Base-by-base conservation (phyloP, 2,329 filamentous ascomycete species). In the Colletotrichum orbiculare region DNA sequence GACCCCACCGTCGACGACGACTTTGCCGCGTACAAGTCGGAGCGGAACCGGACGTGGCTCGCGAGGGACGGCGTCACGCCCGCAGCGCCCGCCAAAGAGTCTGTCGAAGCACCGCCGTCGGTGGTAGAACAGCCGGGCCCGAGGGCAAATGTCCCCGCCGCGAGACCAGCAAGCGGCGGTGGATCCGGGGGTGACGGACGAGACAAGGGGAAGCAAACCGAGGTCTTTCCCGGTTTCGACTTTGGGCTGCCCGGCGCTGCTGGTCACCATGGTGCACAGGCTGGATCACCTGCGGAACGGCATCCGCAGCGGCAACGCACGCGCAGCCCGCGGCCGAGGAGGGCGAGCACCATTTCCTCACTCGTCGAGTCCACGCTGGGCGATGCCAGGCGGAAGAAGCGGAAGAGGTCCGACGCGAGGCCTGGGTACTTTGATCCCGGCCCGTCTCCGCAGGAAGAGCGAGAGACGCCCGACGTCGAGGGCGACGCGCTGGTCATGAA, bases 401-500 rank as follows among this genome's bases (percentile, higher is more conserved):
- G 59, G 12, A 56, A 48, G 54, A 35, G 35, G 25, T 53, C 49
- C 3, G 64, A 67, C 17, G 50, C 60, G 4, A 50, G 43, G 47
- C 66, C 63, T 3, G 66, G 64, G 4, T 68, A 67, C 47, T 68
- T 67, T 17, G 47, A 68, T 11, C 50, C 64, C 8, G 47, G 17
- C 15, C 43, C 48, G 13, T 64, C 25, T 47, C 8, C 15, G 11
- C 2, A 9, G 10, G 2, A 37, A n/a, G 0, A 41, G 37, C 11
- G n/a, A 12, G 7, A 13, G 37, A 7, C n/a, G 13, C 3, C 6
- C 4, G 12, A 13, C 4, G 39, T 7, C 5, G 52, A 53, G 2
- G 50, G 42, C 1, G 66, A 67, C 10, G 15, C 15, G 17, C 6
- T 68, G 54, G 59, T 57, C 17, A 68, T 68, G 66, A 68, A 68